Evolutionary conservation across 176 grass and related monocot species (phyloP), one percentile per base, ranked within the genome.

Genomic region (Alopecurus myosuroides): DNA sequence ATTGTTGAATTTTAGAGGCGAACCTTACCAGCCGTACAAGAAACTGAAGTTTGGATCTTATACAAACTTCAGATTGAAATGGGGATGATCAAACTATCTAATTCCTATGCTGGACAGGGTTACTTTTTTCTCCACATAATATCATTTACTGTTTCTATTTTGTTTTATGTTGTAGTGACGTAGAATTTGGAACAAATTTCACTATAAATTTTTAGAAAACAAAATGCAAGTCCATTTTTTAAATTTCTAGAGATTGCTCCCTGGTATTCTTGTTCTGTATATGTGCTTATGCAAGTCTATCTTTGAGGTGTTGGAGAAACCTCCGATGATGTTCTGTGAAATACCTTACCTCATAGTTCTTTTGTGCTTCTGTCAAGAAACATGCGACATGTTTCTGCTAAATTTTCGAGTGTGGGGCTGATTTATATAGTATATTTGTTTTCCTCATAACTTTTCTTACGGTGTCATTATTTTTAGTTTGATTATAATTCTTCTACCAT

Each of bases 401-500:
- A 51, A n/a, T 20, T 66, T 31, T 71, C 28, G 18, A 84, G 48
- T 44, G 64, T 42, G 39, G 76, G 29, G 51, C 22, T 65, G 35
- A 35, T 70, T n/a, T n/a, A n/a, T n/a, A n/a, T 55, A 42, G 56
- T 67, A 79, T 17, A 76, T 70, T 79, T 55, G 57, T 76, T 14
- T 14, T n/a, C 44, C 63, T 77, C 30, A 7, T 41, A 74, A 7
- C 9, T 84, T 25, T 72, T 78, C 42, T 83, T 82, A 7, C 48
- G n/a, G 9, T 86, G 41, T 28, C 60, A 70, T 49, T 79, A 19
- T 34, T 76, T 52, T 60, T 87, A 51, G 14, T 65, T 76, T 7
- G n/a, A 34, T 62, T 36, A 61, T 56, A 72, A 58, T 28, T 82
- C 86, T 86, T 42, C 14, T 65, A 67, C 23, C 60, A 88, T 85